Percentiles rank a stretch among this genome's conserved stretches.
These are phyloP conservation scores for Geranium incanum DNA, from an alignment of 441 rosid genomes.

Conservation along the genomic window DNA sequence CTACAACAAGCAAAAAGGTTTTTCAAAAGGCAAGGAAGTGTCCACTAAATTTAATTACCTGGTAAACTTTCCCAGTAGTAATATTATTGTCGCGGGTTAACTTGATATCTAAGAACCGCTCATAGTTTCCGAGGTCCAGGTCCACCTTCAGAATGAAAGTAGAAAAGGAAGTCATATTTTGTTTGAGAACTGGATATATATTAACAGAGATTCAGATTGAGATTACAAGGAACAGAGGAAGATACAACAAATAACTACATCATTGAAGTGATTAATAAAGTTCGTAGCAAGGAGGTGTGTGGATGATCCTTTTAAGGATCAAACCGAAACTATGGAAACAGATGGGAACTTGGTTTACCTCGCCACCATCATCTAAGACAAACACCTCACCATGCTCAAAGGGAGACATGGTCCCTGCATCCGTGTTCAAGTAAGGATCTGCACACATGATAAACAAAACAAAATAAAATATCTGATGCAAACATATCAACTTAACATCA, in stretches of 20 bases:
- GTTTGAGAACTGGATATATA: neutral
- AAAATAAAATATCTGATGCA: neutral
- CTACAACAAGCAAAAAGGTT: neutral
- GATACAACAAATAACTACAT: neutral
- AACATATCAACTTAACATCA: neutral
- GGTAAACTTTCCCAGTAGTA: constrained; percentile 58
- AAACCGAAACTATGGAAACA: neutral
- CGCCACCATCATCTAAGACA: constrained; percentile 99
- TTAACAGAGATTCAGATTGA: neutral
- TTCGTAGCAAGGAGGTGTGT: neutral
- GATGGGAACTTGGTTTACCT: constrained; percentile 38
- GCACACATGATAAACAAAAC: constrained; percentile 5
- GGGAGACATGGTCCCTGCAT: constrained; percentile 99
- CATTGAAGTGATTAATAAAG: neutral
- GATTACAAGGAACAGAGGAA: neutral
- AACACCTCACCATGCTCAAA: constrained; percentile 94
- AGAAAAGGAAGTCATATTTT: constrained; percentile 6
- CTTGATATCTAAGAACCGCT: constrained; percentile 74
- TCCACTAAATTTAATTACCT: neutral
- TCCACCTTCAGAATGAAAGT: constrained; percentile 50
- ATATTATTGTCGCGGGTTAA: constrained; percentile 82
- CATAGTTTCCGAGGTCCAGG: constrained; percentile 97
- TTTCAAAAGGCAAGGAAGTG: neutral
- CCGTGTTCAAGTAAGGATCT: constrained; percentile 95
- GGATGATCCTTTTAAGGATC: neutral